Percentiles rank a stretch among this genome's conserved stretches.
phyloP scores from a whole-genome alignment of 805 yeast species.

The Debaryomyces maramus region DNA sequence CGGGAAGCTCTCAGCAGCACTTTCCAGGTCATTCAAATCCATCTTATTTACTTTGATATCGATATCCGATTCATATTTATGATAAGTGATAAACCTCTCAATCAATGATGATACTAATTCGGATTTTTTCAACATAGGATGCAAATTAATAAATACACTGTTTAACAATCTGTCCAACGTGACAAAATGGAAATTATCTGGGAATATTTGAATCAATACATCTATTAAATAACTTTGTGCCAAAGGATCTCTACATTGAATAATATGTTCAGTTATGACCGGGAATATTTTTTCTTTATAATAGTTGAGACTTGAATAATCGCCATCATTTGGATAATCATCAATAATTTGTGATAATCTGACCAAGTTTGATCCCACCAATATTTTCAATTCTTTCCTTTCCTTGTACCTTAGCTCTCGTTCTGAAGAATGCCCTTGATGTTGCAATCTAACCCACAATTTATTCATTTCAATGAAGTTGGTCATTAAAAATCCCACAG shows the following conservation, averaged over 20 bases:
- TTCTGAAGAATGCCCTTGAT: conserved; percentile 90
- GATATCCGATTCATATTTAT: conserved; percentile 22
- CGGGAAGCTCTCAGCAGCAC: conserved; percentile 5
- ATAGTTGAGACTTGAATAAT: conserved; percentile 29
- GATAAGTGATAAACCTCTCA: conserved; percentile 62
- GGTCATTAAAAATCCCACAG: conserved; percentile 75
- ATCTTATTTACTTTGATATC: conserved; percentile 11
- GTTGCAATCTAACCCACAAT: conserved; percentile 94
- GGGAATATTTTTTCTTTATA: conserved; percentile 66
- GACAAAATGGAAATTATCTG: conserved; percentile 82
- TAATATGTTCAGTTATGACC: conserved; percentile 79
- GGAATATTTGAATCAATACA: conserved; percentile 90
- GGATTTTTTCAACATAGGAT: conserved; percentile 67
- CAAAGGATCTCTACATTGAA: conserved; percentile 86
- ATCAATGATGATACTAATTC: conserved; percentile 69
- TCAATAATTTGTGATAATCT: conserved; percentile 83
- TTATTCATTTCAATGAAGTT: conserved; percentile 98
- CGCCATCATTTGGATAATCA: conserved; percentile 52
- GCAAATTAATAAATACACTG: conserved; percentile 62
- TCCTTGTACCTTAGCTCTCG: conserved; percentile 71
- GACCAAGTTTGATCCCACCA: conserved; percentile 91
- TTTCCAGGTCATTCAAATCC: conserved; percentile 10
- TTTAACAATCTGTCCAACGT: conserved; percentile 66
- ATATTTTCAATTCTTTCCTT: conserved; percentile 82
- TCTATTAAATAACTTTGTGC: conserved; percentile 93